phyloP scores from a whole-genome alignment of 2,329 filamentous ascomycete species.

The Iodosphaeria phyllophila region DNA sequence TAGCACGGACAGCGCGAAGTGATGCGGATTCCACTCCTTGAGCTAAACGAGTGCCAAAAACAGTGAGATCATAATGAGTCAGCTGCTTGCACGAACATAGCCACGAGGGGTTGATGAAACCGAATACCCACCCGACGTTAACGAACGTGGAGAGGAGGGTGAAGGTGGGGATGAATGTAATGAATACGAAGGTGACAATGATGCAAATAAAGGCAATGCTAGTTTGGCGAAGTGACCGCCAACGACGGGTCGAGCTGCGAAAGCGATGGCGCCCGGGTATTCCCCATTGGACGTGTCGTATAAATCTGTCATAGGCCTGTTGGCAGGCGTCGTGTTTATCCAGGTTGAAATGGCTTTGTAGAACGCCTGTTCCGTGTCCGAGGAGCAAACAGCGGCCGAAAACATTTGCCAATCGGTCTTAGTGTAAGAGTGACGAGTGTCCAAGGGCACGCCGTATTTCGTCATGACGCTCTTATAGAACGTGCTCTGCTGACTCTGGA shows the following conservation, averaged over 20 bases:
- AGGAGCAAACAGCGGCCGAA: constrained; percentile 53
- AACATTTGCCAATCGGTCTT: constrained; percentile 84
- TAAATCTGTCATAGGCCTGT: constrained; percentile 58
- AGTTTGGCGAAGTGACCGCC: constrained; percentile 68
- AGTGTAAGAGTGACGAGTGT: constrained; percentile 64
- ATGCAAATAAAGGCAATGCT: too few relatives aligned
- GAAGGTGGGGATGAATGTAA: too few relatives aligned
- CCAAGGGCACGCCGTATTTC: constrained; percentile 66
- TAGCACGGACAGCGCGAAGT: too few relatives aligned
- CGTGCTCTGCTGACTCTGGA: constrained; percentile 60
- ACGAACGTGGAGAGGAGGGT: too few relatives aligned
- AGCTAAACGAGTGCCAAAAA: too few relatives aligned
- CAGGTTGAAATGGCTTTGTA: constrained; percentile 51
- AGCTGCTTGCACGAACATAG: too few relatives aligned
- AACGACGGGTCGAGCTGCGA: constrained; percentile 62
- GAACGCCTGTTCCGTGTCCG: constrained; percentile 43
- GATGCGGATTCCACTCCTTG: too few relatives aligned
- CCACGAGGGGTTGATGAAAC: too few relatives aligned
- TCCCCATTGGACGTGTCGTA: constrained; percentile 55
- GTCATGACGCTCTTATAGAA: constrained; percentile 60
- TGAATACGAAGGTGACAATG: too few relatives aligned
- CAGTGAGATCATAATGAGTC: too few relatives aligned
- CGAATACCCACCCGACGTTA: too few relatives aligned
- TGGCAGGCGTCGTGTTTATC: constrained; percentile 55
- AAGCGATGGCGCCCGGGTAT: constrained; percentile 45